phyloP scores from a whole-genome alignment of 129 eudicot genomes.

The Pseudognaphalium luteoalbum region DNA sequence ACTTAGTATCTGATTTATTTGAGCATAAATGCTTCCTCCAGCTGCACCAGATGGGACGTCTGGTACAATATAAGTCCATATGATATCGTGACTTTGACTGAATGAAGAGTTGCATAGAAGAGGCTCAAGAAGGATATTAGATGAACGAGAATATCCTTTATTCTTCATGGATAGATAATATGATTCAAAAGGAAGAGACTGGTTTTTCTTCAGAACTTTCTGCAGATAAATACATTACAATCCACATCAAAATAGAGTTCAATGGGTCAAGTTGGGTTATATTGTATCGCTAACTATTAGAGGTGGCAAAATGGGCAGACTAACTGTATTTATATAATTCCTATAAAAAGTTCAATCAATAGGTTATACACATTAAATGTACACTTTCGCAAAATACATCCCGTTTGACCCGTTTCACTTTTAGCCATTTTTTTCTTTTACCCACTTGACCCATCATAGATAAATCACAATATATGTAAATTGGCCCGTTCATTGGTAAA shows the following conservation, averaged over 20 bases:
- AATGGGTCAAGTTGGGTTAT: constrained; percentile 10
- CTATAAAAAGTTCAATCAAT: not conserved
- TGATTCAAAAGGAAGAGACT: constrained; percentile 60
- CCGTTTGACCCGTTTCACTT: not conserved
- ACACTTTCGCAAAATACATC: not conserved
- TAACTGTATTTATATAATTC: not conserved
- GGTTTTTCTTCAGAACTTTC: constrained; percentile 54
- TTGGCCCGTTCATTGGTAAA: not conserved
- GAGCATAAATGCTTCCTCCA: constrained; percentile 67
- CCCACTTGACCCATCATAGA: not conserved
- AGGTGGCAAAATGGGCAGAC: not conserved
- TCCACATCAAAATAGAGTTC: not conserved
- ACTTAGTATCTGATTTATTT: constrained; percentile 41
- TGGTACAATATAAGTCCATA: constrained; percentile 74
- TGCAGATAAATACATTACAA: constrained; percentile 36
- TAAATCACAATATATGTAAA: not conserved
- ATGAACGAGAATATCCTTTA: constrained; percentile 42
- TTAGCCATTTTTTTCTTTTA: not conserved
- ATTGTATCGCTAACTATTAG: not conserved
- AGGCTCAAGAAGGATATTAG: constrained; percentile 69
- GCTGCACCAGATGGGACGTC: constrained; percentile 75
- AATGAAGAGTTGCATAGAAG: constrained; percentile 56
- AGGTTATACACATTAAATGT: not conserved
- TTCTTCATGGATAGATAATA: constrained; percentile 50
- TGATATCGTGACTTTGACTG: constrained; percentile 24